These are phyloP conservation scores for Dittrichia graveolens DNA, from an alignment of 129 eudicot species.

Conservation along the genomic window DNA sequence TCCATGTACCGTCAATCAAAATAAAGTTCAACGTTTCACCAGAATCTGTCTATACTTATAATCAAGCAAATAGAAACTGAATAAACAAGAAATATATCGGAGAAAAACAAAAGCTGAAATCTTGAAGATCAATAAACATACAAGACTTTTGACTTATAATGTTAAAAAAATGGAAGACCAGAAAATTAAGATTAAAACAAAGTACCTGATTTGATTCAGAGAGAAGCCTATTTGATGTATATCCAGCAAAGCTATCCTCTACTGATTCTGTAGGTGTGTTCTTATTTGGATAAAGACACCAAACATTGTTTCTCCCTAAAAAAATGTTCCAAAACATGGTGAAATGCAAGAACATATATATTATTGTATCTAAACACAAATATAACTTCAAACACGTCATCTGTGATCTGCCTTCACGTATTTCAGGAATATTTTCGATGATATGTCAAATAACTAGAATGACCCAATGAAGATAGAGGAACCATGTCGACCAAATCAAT, in stretches of 20 bases:
- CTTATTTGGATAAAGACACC: conserved; percentile 95
- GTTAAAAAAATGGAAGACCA: background rate
- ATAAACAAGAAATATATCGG: too few species aligned
- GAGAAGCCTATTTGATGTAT: conserved; percentile 31
- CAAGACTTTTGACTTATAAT: background rate
- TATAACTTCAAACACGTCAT: background rate
- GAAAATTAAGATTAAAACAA: conserved; percentile 9
- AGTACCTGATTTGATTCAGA: conserved; percentile 43
- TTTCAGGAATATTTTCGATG: background rate
- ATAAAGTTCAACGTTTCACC: conserved; percentile 61
- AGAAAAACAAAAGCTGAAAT: too few species aligned
- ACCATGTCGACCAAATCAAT: background rate
- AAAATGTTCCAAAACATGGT: background rate
- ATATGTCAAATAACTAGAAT: conserved; percentile 4
- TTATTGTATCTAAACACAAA: background rate
- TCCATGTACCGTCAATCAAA: conserved; percentile 96
- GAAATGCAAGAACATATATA: background rate
- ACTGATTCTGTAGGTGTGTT: conserved; percentile 61
- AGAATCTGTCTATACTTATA: conserved; percentile 45
- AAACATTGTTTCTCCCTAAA: conserved; percentile 77
- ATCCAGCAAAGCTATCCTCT: conserved; percentile 51
- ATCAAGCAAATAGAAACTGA: conserved; percentile 6
- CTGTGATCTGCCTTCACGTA: background rate
- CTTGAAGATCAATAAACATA: background rate
- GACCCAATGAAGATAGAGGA: conserved; percentile 5